Percentiles rank a stretch among this genome's conserved stretches.
phyloP scores from a whole-genome alignment of 2,329 filamentous ascomycete genomes.

The Paraphoma sp. region DNA sequence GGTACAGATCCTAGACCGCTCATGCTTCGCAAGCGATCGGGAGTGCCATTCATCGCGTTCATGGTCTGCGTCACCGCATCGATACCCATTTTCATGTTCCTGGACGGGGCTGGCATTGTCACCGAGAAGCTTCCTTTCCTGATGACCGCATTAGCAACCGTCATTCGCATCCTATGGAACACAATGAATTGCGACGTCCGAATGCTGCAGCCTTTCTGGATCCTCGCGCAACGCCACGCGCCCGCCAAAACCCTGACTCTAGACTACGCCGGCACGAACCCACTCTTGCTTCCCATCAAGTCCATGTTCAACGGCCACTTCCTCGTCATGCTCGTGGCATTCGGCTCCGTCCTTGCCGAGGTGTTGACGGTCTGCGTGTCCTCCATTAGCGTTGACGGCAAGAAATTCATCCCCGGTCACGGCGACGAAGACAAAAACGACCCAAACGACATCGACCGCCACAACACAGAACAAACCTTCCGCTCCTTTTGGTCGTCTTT shows the following conservation, averaged over 20 bases:
- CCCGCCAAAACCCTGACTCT: constrained; percentile 70
- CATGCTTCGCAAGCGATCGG: constrained; percentile 68
- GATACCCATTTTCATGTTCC: constrained; percentile 69
- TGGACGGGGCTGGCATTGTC: constrained; percentile 57
- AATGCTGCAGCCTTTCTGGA: constrained; percentile 77
- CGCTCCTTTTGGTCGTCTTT: constrained; percentile 73
- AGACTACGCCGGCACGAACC: constrained; percentile 76
- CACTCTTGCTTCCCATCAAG: constrained; percentile 67
- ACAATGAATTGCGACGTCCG: constrained; percentile 73
- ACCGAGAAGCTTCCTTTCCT: constrained; percentile 70
- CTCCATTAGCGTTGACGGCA: constrained; percentile 70
- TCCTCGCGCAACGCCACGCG: constrained; percentile 70
- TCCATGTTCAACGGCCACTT: constrained; percentile 70
- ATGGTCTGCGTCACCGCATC: constrained; percentile 64
- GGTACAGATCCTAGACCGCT: constrained; percentile 66
- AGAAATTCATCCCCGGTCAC: constrained; percentile 58
- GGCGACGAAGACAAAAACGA: constrained; percentile 23
- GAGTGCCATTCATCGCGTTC: constrained; percentile 65
- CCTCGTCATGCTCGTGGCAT: constrained; percentile 71
- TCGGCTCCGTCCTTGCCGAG: constrained; percentile 75
- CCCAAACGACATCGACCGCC: constrained; percentile 24
- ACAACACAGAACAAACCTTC: constrained; percentile 53
- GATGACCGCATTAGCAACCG: constrained; percentile 69
- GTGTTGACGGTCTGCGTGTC: constrained; percentile 73
- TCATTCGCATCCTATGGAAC: constrained; percentile 72